phyloP scores from a whole-genome alignment of 2,329 filamentous ascomycete species.

The Ramularia collo-cygni region DNA sequence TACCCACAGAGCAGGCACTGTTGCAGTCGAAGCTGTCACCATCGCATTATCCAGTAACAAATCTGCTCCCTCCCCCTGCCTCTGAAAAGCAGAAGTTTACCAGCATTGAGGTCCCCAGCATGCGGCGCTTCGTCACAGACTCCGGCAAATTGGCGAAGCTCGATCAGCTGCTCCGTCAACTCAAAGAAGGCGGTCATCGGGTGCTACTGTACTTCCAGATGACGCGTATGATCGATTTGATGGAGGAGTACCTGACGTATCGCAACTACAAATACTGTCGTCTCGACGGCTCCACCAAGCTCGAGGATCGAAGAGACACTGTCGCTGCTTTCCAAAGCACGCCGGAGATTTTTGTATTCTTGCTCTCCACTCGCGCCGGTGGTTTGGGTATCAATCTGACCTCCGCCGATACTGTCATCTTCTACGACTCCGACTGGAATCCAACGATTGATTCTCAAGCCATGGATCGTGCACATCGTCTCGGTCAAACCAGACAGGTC shows the following conservation, averaged over 20 bases:
- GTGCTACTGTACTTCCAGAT: slow-evolving; percentile 99
- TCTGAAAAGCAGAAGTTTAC: slow-evolving; percentile 80
- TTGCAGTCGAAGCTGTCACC: slow-evolving; percentile 66
- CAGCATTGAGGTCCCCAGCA: slow-evolving; percentile 86
- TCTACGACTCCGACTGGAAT: slow-evolving; percentile 99
- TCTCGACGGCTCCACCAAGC: slow-evolving; percentile 90
- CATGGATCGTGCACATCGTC: slow-evolving; percentile 97
- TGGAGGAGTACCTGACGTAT: slow-evolving; percentile 98
- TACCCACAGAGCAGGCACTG: slow-evolving; percentile 62
- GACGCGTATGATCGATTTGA: slow-evolving; percentile 98
- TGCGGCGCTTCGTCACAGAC: slow-evolving; percentile 96
- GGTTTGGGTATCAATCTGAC: slow-evolving; percentile 97
- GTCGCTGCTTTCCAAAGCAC: slow-evolving; percentile 94
- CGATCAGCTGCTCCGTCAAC: slow-evolving; percentile 75
- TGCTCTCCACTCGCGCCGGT: slow-evolving; percentile 91
- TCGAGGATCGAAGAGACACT: slow-evolving; percentile 93
- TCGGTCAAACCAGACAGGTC: slow-evolving; percentile 91
- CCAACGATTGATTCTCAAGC: slow-evolving; percentile 97
- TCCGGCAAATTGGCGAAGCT: slow-evolving; percentile 92
- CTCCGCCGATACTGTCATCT: slow-evolving; percentile 95
- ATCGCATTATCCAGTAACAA: slow-evolving; percentile 54
- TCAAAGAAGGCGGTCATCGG: slow-evolving; percentile 88
- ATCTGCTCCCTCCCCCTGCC: slow-evolving; percentile 69
- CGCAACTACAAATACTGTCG: slow-evolving; percentile 99
- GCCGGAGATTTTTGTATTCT: slow-evolving; percentile 93